Base-by-base conservation (phyloP, 2,329 filamentous ascomycete genomes). In the Venturia aucupariae region DNA sequence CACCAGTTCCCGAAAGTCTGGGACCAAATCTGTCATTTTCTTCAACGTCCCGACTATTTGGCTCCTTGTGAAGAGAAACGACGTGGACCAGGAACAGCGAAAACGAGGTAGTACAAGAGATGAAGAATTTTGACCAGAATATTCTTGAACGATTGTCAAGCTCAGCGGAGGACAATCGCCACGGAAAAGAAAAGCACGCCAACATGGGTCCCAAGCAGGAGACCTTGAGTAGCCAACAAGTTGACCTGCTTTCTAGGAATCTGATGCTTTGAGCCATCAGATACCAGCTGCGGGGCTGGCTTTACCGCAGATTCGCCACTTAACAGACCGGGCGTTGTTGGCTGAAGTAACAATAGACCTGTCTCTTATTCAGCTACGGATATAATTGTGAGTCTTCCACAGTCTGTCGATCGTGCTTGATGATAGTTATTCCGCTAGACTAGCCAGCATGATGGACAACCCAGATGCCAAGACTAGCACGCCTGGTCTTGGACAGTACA, bases 1-100 rank as follows among this genome's bases (percentile, higher is more conserved):
- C 39, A 76, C 71, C 65, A 66, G 68, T 55, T 66, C 66, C 35
- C 24, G 65, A 55, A 62, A 65, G 19, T 62, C 48, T 32, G 57
- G 39, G n/a, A 64, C 64, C 30, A 65, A 32, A 10, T 65, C 64
- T 61, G 62, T 35, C 62, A 64, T 64, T 44, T 62, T 17, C 19
- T 60, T 11, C 6, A 4, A 60, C 17, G 57, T 32, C 57, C 57
- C 57, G 57, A 60, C 32, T 10, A 35, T 60, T 15, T 60, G 57
- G 32, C 17, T 60, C 15, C n/a, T 17, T 4, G 38, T 62, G 60
- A 27, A 44, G 19, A 35, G 27, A 62, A 17, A 22, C 17, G 22
- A 27, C 4, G 39, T 42, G 27, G n/a, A 48, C 8, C n/a, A 35
- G 30, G 11, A 27, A 41, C 19, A 32, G 17, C 13, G 41, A 32